Conservation (phyloP, 2,329 filamentous ascomycete species). For the Penicillium decumbens region DNA sequence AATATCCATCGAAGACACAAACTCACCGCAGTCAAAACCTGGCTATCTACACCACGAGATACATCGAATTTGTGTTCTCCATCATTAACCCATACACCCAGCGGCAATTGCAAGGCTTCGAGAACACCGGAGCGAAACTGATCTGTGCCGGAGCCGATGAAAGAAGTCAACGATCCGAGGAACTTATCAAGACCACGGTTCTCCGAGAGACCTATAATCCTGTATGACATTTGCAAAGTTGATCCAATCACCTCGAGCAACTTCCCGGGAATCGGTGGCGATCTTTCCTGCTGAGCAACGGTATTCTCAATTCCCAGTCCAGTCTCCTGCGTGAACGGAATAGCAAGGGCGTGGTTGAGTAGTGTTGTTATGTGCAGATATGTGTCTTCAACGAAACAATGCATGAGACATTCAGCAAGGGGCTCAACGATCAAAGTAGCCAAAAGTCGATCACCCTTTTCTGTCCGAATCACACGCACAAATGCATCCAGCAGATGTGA, state of each 20-base stretch:
- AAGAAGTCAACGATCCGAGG: constrained; percentile 51
- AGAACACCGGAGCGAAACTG: constrained; percentile 55
- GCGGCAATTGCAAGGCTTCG: constrained; percentile 52
- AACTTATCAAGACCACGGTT: constrained; percentile 44
- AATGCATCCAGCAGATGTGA: constrained; percentile 54
- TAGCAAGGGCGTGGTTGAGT: constrained; percentile 35
- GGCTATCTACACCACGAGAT: constrained; percentile 28
- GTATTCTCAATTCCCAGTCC: constrained; percentile 6
- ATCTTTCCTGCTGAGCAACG: background rate
- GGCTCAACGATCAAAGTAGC: constrained; percentile 67
- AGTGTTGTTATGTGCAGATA: constrained; percentile 36
- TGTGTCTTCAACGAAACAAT: constrained; percentile 24
- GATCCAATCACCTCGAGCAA: constrained; percentile 59
- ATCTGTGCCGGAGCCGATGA: constrained; percentile 49
- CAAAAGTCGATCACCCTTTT: constrained; percentile 64
- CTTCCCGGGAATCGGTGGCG: constrained; percentile 41
- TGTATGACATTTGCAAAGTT: constrained; percentile 55
- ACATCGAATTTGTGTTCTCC: constrained; percentile 25
- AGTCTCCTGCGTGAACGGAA: constrained; percentile 23
- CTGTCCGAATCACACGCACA: constrained; percentile 53
- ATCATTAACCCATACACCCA: constrained; percentile 37
- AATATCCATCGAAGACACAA: background rate
- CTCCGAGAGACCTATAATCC: constrained; percentile 39
- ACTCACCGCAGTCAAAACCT: constrained; percentile 36
- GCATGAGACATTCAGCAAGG: constrained; percentile 54